These are phyloP conservation scores for Arctium lappa DNA, from an alignment of 129 eudicot genomes.

Conservation along the genomic window DNA sequence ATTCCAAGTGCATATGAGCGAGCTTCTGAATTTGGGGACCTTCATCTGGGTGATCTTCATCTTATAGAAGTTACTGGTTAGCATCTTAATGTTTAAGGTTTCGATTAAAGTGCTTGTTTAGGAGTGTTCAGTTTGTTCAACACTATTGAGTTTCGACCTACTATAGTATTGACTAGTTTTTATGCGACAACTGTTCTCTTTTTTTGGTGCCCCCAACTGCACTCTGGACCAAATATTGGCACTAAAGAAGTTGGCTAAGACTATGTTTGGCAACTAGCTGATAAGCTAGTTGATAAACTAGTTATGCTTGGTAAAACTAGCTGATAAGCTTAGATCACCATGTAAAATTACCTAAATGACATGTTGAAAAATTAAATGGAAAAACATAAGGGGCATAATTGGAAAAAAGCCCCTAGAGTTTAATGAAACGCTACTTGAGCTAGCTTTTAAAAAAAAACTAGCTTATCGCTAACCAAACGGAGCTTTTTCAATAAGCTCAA, in stretches of 20 bases:
- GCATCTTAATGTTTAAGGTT: conserved; percentile 11
- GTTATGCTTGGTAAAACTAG: too few species aligned
- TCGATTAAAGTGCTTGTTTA: not conserved
- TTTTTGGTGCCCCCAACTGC: not conserved
- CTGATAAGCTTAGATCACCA: too few species aligned
- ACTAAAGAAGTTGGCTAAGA: not conserved
- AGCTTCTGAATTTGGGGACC: conserved; percentile 87
- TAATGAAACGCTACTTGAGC: too few species aligned
- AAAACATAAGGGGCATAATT: too few species aligned
- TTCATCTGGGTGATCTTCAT: conserved; percentile 96
- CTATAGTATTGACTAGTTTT: not conserved
- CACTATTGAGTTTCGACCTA: not conserved
- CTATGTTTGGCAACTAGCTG: not conserved
- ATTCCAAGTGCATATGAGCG: conserved; percentile 71
- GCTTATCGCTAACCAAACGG: too few species aligned
- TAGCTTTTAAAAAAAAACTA: too few species aligned
- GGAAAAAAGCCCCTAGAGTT: too few species aligned
- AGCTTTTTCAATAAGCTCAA: too few species aligned
- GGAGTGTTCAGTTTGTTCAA: not conserved
- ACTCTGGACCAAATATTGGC: not conserved
- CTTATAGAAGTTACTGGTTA: conserved; percentile 67
- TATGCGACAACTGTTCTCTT: not conserved
- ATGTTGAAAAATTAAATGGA: too few species aligned
- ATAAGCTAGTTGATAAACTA: too few species aligned
- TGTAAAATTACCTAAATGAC: too few species aligned